Evolutionary conservation across 2,329 filamentous ascomycete species (phyloP), one percentile per base, ranked within the genome.

Genomic region (Cordyceps fumosorosea): DNA sequence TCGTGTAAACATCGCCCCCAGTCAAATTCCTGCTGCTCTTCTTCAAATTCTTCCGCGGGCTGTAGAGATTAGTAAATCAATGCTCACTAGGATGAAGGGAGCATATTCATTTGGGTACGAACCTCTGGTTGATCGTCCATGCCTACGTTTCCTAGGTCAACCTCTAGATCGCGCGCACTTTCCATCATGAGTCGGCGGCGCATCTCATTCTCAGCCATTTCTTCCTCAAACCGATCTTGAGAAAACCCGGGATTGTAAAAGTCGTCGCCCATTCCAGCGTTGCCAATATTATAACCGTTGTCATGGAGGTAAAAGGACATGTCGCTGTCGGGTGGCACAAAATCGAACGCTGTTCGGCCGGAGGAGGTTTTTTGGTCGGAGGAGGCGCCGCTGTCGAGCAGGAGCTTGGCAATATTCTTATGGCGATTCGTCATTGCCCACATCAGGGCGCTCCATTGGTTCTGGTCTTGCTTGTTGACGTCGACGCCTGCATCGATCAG

Each of bases 371-470:
- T 96, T 67, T 96, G 89, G 69, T 98, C 93, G 3, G 93, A 89
- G n/a, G 93, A 96, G 22, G 95, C 95, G 18, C 93, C 93, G 69
- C 95, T 90, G 73, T 99, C 93, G 40, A 99, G 83, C 18, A 99
- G 79, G 12, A 92, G 81, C 75, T 98, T 98, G 42, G 93, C 93
- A 67, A 99, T 99, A 54, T 87, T 88, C 76, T 98, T 98, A 76
- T 99, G 95, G 62, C 93, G 82, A 75, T 99, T 99, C 62, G 95
- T 99, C 91, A 98, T 98, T 56, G 95, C 93, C 95, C 95, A 99
- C 93, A 99, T 99, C 64, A 99, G 81, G 16, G 95, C 90, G 70
- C 91, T 98, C 95, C 95, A 99, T 71, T 96, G 89, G 72, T 98
- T 98, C 65, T 89, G 90, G 73, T 99, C 95, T 75, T 98, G 93